Evolutionary conservation across 495 filamentous ascomycete species (phyloP), one percentile per base, ranked within the genome.

Genomic region (Xylaria bambusicola): DNA sequence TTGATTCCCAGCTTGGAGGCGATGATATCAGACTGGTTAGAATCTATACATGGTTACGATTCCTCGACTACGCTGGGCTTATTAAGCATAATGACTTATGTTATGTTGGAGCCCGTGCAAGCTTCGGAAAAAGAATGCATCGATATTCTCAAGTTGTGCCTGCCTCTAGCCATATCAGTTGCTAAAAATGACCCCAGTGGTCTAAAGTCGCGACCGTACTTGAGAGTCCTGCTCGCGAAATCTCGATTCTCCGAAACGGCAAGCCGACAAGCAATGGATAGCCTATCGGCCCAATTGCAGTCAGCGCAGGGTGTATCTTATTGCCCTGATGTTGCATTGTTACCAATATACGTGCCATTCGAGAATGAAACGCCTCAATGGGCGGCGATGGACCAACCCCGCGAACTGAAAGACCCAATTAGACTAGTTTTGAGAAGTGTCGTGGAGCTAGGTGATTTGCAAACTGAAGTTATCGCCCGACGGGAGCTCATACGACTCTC

Each of bases 31-130:
- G 55, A 58, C 33, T 58, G 54, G 55, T 49, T 45, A 21, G 45
- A 41, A 17, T 58, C 55, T 17, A 15, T 58, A n/a, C 55, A 58
- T 23, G 55, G 55, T 7, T 58, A 58, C 8, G 55, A 58, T 41
- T n/a, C 45, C 41, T 50, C 55, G 29, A 58, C 55, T 10, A 58
- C 45, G 4, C 9, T 58, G 6, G 55, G 24, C 2, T 26, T 58
- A n/a, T 45, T 58, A 23, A 35, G 45, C 24, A 49, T 58, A 20
- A 26, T 58, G 55, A 58, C 55, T 40, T 45, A 58, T 21, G 31
- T 58, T 40, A 15, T 58, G 2, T n/a, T 58, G 23, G 17, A 29
- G 12, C 55, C 55, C 33, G 15, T 58, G n/a, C 31, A 36, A 9
- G 33, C 15, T 13, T 8, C 33, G 10, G 55, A 58, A 33, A 48